Evolutionary conservation across 2,329 filamentous ascomycete species (phyloP), one percentile per base, ranked within the genome.

Genomic region (Peltaster fructicola): DNA sequence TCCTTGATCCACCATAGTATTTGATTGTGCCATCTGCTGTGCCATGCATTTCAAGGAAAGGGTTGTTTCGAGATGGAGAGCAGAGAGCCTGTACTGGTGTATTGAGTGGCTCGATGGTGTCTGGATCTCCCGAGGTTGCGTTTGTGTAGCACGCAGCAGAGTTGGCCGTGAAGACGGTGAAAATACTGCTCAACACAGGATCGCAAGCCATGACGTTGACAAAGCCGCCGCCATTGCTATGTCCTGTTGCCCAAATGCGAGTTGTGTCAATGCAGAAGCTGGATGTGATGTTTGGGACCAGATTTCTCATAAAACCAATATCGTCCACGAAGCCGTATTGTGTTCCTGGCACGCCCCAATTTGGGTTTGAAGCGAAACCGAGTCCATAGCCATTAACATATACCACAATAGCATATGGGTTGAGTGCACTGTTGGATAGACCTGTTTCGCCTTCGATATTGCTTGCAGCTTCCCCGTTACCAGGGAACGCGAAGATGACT

Each of bases 211-310:
- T 54, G 1, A 53, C 36, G 12, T 52, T 53, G 3, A 55, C 54
- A 17, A 47, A 45, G 7, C 56, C 64, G 2, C 59, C 66, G 5
- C 63, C 65, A 23, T 68, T 66, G 35, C 53, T 66, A 35, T 68
- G 66, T 22, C 59, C 60, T 2, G 51, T 50, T 8, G 52, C 52
- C 31, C 61, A 64, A 20, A 64, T 44, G 6, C 50, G 51, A 4
- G 38, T 35, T 2, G 42, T 31, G 30, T 63, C 54, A 32, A 65
- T 49, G 39, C 59, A 64, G 37, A 57, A 57, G 4, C 39, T 37
- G 7, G 39, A 30, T 25, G 50, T 37, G 7, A 63, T 34, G 15
- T 54, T 35, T 8, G 43, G 36, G 15, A 59, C 39, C 10, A 63
- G 47, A 27, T 59, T 53, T 4, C 51, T 34, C 11, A 50, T 56